Percentiles rank a stretch among this genome's conserved stretches.
These are phyloP conservation scores for Neodidymelliopsis sp. DNA, from an alignment of 2,329 filamentous ascomycete genomes.

Conservation along the genomic window DNA sequence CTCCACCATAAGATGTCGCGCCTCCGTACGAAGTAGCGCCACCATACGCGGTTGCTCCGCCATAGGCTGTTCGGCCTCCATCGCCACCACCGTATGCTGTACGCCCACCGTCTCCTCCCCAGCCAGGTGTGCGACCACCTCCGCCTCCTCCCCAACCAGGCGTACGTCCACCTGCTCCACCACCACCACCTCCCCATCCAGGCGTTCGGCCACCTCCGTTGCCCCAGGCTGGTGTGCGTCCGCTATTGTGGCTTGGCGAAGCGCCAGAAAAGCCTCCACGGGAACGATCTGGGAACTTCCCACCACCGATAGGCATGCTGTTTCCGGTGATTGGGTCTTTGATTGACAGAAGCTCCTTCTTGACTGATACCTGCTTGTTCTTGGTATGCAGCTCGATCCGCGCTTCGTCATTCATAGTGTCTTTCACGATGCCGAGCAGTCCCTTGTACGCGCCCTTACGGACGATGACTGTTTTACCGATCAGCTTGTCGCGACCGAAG, in stretches of 20 bases:
- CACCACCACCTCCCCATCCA: constrained; percentile 63
- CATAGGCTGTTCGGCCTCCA: constrained; percentile 51
- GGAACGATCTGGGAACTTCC: constrained; percentile 46
- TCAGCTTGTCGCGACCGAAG: constrained; percentile 79
- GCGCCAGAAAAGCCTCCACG: constrained; percentile 49
- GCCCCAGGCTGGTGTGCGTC: constrained; percentile 47
- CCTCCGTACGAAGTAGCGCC: constrained; percentile 74
- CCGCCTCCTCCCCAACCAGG: constrained; percentile 55
- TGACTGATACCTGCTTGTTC: constrained; percentile 86
- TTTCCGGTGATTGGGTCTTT: constrained; percentile 82
- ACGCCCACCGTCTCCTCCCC: constrained; percentile 55
- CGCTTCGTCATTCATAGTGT: constrained; percentile 84
- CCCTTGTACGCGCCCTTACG: constrained; percentile 90
- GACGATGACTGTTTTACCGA: constrained; percentile 92
- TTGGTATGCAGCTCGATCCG: constrained; percentile 94
- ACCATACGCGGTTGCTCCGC: constrained; percentile 54
- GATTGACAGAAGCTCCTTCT: constrained; percentile 81
- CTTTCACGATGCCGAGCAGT: constrained; percentile 92
- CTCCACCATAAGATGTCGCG: constrained; percentile 75
- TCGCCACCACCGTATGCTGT: constrained; percentile 49
- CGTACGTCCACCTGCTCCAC: constrained; percentile 47
- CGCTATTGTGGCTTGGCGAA: constrained; percentile 47
- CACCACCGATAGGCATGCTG: constrained; percentile 71
- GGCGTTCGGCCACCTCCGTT: constrained; percentile 27
- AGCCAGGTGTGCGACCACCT: constrained; percentile 55